A percentile compares a stretch with the other conserved stretches of the same genome.
Evolutionary conservation across 495 filamentous ascomycete species (phyloP).

Genomic region (Copromyces sp.): DNA sequence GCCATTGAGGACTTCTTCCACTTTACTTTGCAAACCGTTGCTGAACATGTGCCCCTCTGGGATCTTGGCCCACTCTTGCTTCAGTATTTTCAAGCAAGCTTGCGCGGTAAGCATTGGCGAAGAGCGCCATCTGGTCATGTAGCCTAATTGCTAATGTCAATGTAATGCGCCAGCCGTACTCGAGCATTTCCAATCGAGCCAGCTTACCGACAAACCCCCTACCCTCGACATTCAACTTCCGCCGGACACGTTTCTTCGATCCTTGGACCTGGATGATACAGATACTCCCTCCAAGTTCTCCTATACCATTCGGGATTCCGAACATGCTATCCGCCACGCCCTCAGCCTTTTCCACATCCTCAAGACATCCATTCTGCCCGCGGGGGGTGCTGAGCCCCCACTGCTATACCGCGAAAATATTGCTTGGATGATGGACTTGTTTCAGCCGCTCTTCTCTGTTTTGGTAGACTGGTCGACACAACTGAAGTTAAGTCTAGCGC

Average conservation of each 20-base stretch:
- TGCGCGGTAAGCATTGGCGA: constrained; percentile 24
- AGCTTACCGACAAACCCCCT: not conserved
- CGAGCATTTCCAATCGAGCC: constrained; percentile 3
- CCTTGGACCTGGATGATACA: not conserved
- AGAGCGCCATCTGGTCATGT: not conserved
- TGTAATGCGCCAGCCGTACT: constrained; percentile 11
- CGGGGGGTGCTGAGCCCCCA: not conserved
- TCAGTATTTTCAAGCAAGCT: constrained; percentile 31
- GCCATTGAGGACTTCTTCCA: constrained; percentile 43
- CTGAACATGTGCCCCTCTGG: constrained; percentile 32
- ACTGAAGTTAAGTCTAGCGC: constrained; percentile 13
- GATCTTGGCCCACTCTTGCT: constrained; percentile 32
- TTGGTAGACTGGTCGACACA: constrained; percentile 17
- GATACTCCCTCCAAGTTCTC: constrained; percentile 7
- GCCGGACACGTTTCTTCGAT: constrained; percentile 10
- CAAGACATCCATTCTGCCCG: constrained; percentile 2
- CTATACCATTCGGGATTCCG: constrained; percentile 7
- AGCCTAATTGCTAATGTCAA: not conserved
- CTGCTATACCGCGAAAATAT: constrained; percentile 14
- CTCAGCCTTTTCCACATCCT: constrained; percentile 15
- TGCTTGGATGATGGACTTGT: constrained; percentile 28
- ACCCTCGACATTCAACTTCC: constrained; percentile 15
- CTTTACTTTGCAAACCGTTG: constrained; percentile 30
- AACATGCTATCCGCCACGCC: constrained; percentile 21
- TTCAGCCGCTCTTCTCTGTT: constrained; percentile 19